A percentile compares a stretch with the other conserved stretches of the same genome.
phyloP scores from a whole-genome alignment of 73 alveolate species.

The Effrenium voratum region DNA sequence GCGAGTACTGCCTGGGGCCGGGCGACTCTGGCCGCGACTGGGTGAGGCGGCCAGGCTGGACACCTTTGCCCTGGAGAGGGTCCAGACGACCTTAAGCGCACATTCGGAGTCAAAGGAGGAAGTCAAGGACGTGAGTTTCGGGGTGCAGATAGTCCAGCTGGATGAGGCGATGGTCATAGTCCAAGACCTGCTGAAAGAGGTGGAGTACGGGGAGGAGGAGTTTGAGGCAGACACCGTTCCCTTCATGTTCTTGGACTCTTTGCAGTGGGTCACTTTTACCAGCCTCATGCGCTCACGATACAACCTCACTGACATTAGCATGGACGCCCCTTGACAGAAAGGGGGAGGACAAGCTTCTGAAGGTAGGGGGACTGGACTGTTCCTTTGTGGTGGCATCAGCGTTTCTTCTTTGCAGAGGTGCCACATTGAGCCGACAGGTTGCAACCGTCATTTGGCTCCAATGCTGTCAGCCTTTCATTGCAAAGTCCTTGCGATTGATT shows the following conservation, averaged over 20 bases:
- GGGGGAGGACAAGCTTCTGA: too few relatives aligned
- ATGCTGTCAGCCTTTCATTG: too few relatives aligned
- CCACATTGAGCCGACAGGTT: too few relatives aligned
- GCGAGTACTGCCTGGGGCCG: too few relatives aligned
- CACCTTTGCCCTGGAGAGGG: too few relatives aligned
- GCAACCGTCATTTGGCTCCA: too few relatives aligned
- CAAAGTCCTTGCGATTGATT: too few relatives aligned
- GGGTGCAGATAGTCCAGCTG: neutral
- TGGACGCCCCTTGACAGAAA: neutral
- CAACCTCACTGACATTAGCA: neutral
- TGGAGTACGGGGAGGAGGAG: neutral
- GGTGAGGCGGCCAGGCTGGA: too few relatives aligned
- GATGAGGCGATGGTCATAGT: neutral
- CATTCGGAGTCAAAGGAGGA: neutral
- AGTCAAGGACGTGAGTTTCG: neutral
- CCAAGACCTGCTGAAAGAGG: neutral
- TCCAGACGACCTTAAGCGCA: neutral
- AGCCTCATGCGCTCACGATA: neutral
- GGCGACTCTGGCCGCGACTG: too few relatives aligned
- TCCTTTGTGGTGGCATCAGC: neutral
- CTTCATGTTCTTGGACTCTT: neutral
- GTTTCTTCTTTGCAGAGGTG: too few relatives aligned
- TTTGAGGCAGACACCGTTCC: constrained; percentile 4
- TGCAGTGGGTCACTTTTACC: neutral
- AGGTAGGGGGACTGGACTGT: too few relatives aligned